phyloP scores from a whole-genome alignment of 768 basidiomycete genomes.

The Chalciporus piperatus region DNA sequence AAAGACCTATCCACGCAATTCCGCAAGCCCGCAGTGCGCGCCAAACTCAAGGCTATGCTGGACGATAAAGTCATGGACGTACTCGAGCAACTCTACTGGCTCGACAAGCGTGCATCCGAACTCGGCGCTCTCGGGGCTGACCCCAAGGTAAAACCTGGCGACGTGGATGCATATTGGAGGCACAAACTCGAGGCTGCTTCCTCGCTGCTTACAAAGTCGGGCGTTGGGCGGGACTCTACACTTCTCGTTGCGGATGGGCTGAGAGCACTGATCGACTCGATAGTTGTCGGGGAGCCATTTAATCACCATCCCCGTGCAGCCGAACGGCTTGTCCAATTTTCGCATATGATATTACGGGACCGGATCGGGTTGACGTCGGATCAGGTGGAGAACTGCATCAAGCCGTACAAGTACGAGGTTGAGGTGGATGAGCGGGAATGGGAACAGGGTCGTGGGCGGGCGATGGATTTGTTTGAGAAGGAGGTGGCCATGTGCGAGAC shows the following conservation, averaged over 20 bases:
- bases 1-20: slow-evolving; percentile 83
- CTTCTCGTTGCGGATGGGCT: slow-evolving; percentile 92
- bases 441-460: slow-evolving; percentile 75
- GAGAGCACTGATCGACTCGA: slow-evolving; percentile 84
- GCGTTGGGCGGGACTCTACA: slow-evolving; percentile 92
- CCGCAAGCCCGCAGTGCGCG: slow-evolving; percentile 83
- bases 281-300: slow-evolving; percentile 87
- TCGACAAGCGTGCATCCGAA: slow-evolving; percentile 81
- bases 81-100: slow-evolving; percentile 96
- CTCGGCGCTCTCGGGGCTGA: slow-evolving; percentile 69
- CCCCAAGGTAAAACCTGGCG: slow-evolving; percentile 63
- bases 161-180: slow-evolving; percentile 88
- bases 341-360: slow-evolving; percentile 89
- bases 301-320: slow-evolving; percentile 85
- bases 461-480: slow-evolving; percentile 77
- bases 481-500: slow-evolving; percentile 83
- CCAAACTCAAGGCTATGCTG: slow-evolving; percentile 86
- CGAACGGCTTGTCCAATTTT: slow-evolving; percentile 88
- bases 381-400: slow-evolving; percentile 99
- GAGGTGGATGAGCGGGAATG: slow-evolving; percentile 93
- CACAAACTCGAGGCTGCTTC: slow-evolving; percentile 96
- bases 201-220: slow-evolving; percentile 91
- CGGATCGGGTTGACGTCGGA: slow-evolving; percentile 93
- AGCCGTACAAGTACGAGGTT: slow-evolving; percentile 98
- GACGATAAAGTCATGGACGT: slow-evolving; percentile 98